phyloP scores from a whole-genome alignment of 768 basidiomycete species.

The Candolleomyces efflorescens region DNA sequence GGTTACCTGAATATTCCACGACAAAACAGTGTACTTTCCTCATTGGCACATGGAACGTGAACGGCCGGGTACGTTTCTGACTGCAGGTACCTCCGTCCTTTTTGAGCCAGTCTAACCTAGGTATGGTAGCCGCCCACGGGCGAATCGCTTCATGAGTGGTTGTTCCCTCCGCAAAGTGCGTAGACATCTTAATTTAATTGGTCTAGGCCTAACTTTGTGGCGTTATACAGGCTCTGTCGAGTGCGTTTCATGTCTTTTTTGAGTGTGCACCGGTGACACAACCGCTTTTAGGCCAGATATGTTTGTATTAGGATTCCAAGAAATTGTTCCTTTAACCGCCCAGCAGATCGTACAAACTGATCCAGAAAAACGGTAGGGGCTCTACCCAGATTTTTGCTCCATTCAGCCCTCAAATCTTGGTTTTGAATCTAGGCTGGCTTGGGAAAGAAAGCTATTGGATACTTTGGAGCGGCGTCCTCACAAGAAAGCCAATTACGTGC shows the following conservation, averaged over 20 bases:
- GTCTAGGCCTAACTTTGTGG: too few species aligned
- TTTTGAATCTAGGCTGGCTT: slow-evolving; percentile 55
- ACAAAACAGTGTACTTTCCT: slow-evolving; percentile 71
- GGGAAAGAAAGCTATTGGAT: slow-evolving; percentile 82
- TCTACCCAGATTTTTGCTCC: neutral
- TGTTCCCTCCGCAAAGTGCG: slow-evolving; percentile 81
- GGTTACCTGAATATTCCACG: slow-evolving; percentile 81
- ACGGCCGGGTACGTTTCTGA: slow-evolving; percentile 63
- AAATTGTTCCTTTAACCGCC: slow-evolving; percentile 96
- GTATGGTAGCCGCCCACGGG: slow-evolving; percentile 51
- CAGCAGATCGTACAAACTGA: slow-evolving; percentile 96
- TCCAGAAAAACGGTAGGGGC: slow-evolving; percentile 78
- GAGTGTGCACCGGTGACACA: neutral
- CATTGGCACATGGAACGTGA: slow-evolving; percentile 94
- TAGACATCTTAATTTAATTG: slow-evolving; percentile 1
- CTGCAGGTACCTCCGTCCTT: neutral
- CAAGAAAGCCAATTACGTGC: slow-evolving; percentile 69
- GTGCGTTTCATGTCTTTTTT: slow-evolving; percentile 29
- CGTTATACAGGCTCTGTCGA: slow-evolving; percentile 33
- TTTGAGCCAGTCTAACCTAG: neutral
- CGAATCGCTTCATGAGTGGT: slow-evolving; percentile 84
- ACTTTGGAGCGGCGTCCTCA: slow-evolving; percentile 68
- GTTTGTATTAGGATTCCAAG: slow-evolving; percentile 90
- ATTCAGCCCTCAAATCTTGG: neutral
- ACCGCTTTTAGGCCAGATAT: slow-evolving; percentile 67